phyloP scores from a whole-genome alignment of 1,284 basidiomycete genomes.

The Moesziomyces sp. region DNA sequence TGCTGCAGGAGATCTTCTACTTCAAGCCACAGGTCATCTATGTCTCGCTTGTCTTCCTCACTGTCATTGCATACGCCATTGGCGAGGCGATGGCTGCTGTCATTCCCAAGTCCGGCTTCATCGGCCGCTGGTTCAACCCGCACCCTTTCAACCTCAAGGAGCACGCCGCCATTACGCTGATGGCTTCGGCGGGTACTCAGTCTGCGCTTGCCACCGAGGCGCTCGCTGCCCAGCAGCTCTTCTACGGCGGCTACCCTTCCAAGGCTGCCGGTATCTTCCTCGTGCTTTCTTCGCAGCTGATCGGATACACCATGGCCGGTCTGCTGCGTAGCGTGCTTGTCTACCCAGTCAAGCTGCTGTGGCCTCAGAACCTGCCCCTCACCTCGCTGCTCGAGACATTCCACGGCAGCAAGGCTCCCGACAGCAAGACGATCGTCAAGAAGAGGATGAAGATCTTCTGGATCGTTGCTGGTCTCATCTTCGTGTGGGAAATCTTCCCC shows the following conservation, averaged over 20 bases:
- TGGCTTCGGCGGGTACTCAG: conserved; percentile 29
- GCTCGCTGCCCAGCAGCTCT: conserved; percentile 38
- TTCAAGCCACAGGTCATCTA: conserved; percentile 31
- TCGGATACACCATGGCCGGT: conserved; percentile 75
- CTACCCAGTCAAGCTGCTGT: conserved; percentile 66
- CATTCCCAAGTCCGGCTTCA: conserved; percentile 12
- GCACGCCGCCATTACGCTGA: conserved; percentile 32
- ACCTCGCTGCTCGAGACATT: conserved; percentile 58
- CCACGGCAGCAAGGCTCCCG: conserved; percentile 36
- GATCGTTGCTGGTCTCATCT: conserved; percentile 64
- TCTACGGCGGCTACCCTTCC: conserved; percentile 34
- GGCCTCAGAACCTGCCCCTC: conserved; percentile 52
- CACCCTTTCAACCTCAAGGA: conserved; percentile 36
- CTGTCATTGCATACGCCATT: conserved; percentile 27
- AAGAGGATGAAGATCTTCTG: conserved; percentile 76
- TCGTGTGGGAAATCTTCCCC: conserved; percentile 69
- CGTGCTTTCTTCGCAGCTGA: conserved; percentile 76
- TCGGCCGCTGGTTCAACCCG: conserved; percentile 26
- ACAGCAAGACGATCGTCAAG: conserved; percentile 68
- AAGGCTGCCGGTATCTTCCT: conserved; percentile 70
- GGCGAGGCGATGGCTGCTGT: conserved; percentile 27
- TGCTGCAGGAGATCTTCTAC: conserved; percentile 34
- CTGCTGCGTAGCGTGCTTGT: conserved; percentile 37
- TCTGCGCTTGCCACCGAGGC: conserved; percentile 30
- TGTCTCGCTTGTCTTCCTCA: conserved; percentile 28